Base-by-base conservation (phyloP, 345 rosid species). In the Sisymbrium altissimum region DNA sequence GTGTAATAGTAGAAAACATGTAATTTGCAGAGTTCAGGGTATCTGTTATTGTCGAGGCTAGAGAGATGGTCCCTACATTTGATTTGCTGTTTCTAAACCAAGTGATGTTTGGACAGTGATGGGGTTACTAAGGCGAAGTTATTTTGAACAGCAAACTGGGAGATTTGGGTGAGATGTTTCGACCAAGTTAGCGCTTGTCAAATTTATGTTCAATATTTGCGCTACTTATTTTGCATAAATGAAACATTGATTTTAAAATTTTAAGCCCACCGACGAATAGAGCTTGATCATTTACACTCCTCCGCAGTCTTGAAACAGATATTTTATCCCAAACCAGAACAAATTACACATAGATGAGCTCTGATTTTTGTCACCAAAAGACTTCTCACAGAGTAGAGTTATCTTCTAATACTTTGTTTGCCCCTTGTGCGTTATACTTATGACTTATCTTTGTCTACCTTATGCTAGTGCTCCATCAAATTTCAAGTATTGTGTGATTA, bases 1-100 rank as follows among this genome's bases (percentile, higher is more conserved):
- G 52, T 73, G 72, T 73, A 73, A 57, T 73, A 36, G 66, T 43
- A 64, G 33, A 32, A 62, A 40, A 19, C 61, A 30, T 64, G 71
- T 64, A 64, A 14, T 44, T 27, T 54, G 29, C 55, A 32, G 70
- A 32, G 46, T 33, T 73, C 12, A 11, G 44, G 18, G 18, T 72
- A 19, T 64, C 21, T 64, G 48, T 54, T 43, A 35, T 64, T 55
- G 57, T 55, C 60, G 21, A 64, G 36, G 29, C 40, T 53, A 72
- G 70, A 72, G 56, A 71, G 59, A 44, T 9, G 9, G 29, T 64
- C 39, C 21, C 15, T 11, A 41, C 70, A 36, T 66, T 36, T 35
- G 18, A 73, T 43, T 44, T 43, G 54, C 29, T 21, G 54, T 9
- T 9, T 12, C 3, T 49, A 9, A 17, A 49, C 17, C 29, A 64